Evolutionary conservation across 495 filamentous ascomycete species (phyloP), one percentile per base, ranked within the genome.

Genomic region (Staphylotrichum longicolle): DNA sequence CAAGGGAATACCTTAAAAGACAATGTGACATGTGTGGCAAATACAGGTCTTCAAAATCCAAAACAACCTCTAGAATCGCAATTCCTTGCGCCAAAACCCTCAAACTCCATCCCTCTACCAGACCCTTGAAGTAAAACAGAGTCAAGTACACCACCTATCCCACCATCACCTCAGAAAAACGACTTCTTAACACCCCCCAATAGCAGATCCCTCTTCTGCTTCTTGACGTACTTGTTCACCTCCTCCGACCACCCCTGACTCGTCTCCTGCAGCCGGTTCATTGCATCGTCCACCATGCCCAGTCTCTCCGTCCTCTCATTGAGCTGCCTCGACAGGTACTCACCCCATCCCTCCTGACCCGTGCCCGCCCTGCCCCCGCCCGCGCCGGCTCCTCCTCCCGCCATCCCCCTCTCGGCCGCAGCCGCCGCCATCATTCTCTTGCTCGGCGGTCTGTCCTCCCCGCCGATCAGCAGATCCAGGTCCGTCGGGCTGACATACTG

Each of bases 271-370:
- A 96, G 71, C 42, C 83, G 83, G 58, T 93, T 87, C 86, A 96
- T 89, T 11, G 80, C 84, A 71, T 98, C 95, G 10, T 90, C 89
- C 70, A 89, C 85, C 32, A 95, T 78, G 51, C 84, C 88, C 54
- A 98, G 75, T 64, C 86, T 90, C 73, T 97, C 91, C 3, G 93
- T 96, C 40, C 94, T 80, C 70, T 98, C 93, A 65, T 93, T 89
- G 37, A 98, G 73, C 70, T 91, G 88, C 53, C 92, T 83, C 14
- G 88, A 86, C 79, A 97, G 87, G 65, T 84, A 84, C 33, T 82
- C 77, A 5, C 82, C 82, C 82, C 82, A 83, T 7, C 81, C 82
- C 58, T 83, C 81, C 41, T 78, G 72, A 8, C 65, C 64, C 44
- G 58, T 30, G 9, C 70, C 66, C 58, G 54, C 70, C 66, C 88